Evolutionary conservation across 257 asterid species (phyloP), one percentile per base, ranked within the genome.

Genomic region (Nicotiana knightiana): DNA sequence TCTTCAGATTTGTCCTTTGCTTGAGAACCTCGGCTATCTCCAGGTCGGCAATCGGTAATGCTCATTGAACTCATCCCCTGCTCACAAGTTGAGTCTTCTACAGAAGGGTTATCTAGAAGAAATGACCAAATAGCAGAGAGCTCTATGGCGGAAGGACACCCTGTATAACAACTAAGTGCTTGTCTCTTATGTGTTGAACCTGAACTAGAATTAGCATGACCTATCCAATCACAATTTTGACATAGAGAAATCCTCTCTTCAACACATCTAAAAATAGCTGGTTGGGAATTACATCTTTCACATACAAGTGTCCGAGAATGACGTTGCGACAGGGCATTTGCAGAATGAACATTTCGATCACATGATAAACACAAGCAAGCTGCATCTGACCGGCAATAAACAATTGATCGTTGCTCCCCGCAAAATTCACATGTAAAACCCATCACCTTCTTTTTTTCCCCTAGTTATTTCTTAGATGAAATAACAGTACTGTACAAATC

Each of bases 341-440:
- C 99, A 18, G 97, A 96, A 87, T 96, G 99, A 78, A 96, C 90
- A 53, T 85, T 93, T 8, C 92, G 97, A 71, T 96, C 99, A 76
- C 99, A 96, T 62, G 99, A 92, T 73, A 96, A 84, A 76, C 99
- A 96, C 62, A 96, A 87, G 48, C 94, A 87, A 71, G 99, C 99
- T 26, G 90, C 89, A 86, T 96, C 99, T 2, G 99, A 93, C 39
- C 91, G 93, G 77, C 98, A 96, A 85, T 91, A 93, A 18, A 96
- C 91, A 8, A 91, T 81, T 3, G 99, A 86, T 85, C 91, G 88
- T 85, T 90, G 94, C 76, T 90, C 96, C 89, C 87, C 92, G 70
- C 99, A 96, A 86, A 90, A 93, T 83, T 91, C 98, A 88, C 99
- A 96, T 48, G 86, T 90, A 82, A 84, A 90, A 48, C 98, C 97